Evolutionary conservation across 2,329 filamentous ascomycete species (phyloP), one percentile per base, ranked within the genome.

Genomic region (Ceratocystis ficicola): DNA sequence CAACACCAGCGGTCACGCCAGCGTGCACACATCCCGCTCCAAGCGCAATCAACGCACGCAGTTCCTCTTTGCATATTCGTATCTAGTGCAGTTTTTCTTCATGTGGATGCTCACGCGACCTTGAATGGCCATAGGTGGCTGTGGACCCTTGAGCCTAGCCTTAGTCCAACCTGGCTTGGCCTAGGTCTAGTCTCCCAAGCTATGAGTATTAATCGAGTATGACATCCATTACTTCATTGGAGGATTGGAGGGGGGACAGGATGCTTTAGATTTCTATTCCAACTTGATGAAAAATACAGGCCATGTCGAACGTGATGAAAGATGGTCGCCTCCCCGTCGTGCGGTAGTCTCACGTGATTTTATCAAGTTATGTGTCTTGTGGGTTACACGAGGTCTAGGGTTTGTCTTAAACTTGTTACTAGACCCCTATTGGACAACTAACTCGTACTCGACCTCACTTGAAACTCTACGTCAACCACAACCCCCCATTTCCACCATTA

Each of bases 51-150:
- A 90, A 74, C 82, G 92, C 69, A 96, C 91, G 1, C 90, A 96
- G 76, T 96, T 96, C 73, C 80, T 96, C 70, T 95, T 95, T 75
- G 81, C 92, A 70, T 96, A 99, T 77, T 93, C 92, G 57, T 99
- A 97, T 76, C 80, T 95, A 65, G 87, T 97, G 66, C 94, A 99
- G 78, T 83, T 97, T 70, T 79, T 92, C 66, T 95, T 97, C 76
- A 99, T 97, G 92, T 94, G 93, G 86, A 76, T 84, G 70, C 75
- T 85, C 67, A 83, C 78, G 68, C 75, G 78, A 67, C 75, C 77
- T 32, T 82, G 68, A 73, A 17, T 10, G 57, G 32, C 36, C 22
- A 12, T 10, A 15, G 17, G 7, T 20, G n/a, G 61, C 20, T n/a
- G 17, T 20, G 12, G 50, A 7, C 55, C 12, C 22, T 5, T 46